phyloP scores from a whole-genome alignment of 208 protist species.

The Trypanosoma avium region DNA sequence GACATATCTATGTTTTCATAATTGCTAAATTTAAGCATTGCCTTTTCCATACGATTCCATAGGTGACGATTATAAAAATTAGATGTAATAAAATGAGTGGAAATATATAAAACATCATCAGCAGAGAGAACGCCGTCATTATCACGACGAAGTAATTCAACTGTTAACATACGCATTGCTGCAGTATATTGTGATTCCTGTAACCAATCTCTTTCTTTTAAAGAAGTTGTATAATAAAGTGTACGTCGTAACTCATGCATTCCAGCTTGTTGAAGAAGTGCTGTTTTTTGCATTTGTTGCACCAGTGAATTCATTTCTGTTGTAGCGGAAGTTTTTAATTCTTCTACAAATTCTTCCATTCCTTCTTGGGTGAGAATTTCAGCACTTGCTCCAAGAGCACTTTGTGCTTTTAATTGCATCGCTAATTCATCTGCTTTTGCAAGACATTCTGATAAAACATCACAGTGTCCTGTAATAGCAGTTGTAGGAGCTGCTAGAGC shows the following conservation, averaged over 20 bases:
- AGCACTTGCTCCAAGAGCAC: constrained; percentile 56
- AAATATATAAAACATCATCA: constrained; percentile 86
- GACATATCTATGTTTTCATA: constrained; percentile 80
- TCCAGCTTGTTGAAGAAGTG: constrained; percentile 74
- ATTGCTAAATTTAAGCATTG: constrained; percentile 45
- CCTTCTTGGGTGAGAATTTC: constrained; percentile 77
- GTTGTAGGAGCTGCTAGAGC: constrained; percentile 61
- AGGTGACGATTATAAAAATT: constrained; percentile 91
- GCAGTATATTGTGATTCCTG: constrained; percentile 54
- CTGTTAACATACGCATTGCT: constrained; percentile 82
- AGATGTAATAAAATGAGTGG: constrained; percentile 74
- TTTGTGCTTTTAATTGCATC: constrained; percentile 75
- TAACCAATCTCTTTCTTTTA: constrained; percentile 76
- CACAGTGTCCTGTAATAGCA: constrained; percentile 71
- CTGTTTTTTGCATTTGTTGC: constrained; percentile 44
- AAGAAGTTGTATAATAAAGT: constrained; percentile 81
- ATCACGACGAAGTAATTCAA: constrained; percentile 78
- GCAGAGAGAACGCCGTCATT: constrained; percentile 81
- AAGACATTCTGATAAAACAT: constrained; percentile 78
- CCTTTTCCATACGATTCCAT: constrained; percentile 84
- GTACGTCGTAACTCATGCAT: constrained; percentile 89
- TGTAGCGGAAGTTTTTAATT: constrained; percentile 60
- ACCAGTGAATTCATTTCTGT: constrained; percentile 60
- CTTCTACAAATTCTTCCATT: constrained; percentile 83
- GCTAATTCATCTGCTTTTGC: constrained; percentile 82